Conservation (phyloP, 2,329 filamentous ascomycete species). For the Nakataea oryzae region DNA sequence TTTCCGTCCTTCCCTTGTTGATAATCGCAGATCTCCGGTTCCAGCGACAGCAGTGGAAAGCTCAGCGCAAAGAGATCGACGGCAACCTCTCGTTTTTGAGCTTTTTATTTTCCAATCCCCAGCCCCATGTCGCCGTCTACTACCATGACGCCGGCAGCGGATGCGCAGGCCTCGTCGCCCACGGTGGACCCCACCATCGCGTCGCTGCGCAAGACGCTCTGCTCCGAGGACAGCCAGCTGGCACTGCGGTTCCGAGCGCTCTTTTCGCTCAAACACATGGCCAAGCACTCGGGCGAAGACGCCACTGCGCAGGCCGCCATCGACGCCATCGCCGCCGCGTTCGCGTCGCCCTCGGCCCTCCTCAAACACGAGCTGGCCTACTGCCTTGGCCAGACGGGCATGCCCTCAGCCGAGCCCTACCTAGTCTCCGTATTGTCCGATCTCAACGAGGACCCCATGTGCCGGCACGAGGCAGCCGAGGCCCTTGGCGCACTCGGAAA, state of each 20-base stretch:
- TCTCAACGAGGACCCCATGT: constrained; percentile 83
- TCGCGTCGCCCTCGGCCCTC: constrained; percentile 74
- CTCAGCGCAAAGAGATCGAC: too few relatives aligned
- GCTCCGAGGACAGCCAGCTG: constrained; percentile 70
- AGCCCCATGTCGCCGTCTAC: too few relatives aligned
- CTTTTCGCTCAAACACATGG: constrained; percentile 94
- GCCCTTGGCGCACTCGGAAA: constrained; percentile 83
- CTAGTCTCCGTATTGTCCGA: constrained; percentile 68
- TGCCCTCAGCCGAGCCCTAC: constrained; percentile 61
- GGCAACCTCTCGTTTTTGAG: not conserved
- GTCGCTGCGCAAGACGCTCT: constrained; percentile 64
- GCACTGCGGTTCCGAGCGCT: constrained; percentile 89
- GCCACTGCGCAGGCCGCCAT: constrained; percentile 38
- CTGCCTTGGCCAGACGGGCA: constrained; percentile 84
- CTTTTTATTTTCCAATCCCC: too few relatives aligned
- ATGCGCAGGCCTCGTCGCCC: constrained; percentile 7
- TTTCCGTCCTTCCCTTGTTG: too few relatives aligned
- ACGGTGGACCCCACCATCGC: constrained; percentile 36
- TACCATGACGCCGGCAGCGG: constrained; percentile 14
- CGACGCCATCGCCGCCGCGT: constrained; percentile 79
- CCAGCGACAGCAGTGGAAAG: too few relatives aligned
- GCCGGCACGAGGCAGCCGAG: constrained; percentile 91
- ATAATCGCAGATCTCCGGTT: too few relatives aligned
- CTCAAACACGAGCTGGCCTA: constrained; percentile 97
- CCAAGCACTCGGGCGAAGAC: constrained; percentile 54